phyloP scores from a whole-genome alignment of 768 basidiomycete genomes.

The Termitomyces sp. region DNA sequence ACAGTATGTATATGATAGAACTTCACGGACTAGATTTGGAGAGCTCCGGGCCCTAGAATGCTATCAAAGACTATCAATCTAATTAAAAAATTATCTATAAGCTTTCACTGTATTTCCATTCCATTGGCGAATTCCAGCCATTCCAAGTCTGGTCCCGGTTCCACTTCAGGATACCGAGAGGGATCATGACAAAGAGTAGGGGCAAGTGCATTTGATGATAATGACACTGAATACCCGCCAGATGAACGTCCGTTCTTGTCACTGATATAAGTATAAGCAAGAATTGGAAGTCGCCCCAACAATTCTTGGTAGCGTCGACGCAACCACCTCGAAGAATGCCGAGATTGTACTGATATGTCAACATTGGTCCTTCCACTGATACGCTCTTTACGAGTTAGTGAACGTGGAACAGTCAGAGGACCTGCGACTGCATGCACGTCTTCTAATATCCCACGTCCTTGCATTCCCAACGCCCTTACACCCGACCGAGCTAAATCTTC shows the following conservation, averaged over 20 bases:
- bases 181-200: constrained; percentile 18
- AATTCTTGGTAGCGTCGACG: constrained; percentile 56
- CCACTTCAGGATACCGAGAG: constrained; percentile 25
- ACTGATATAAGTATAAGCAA: constrained; percentile 30
- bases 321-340: constrained; percentile 45
- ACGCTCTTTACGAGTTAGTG: constrained; percentile 32
- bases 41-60: constrained; percentile 26
- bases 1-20: constrained; percentile 88
- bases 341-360: background rate
- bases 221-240: constrained; percentile 25
- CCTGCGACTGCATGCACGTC: constrained; percentile 46
- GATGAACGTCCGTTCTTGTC: constrained; percentile 7
- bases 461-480: constrained; percentile 37
- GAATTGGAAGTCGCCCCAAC: constrained; percentile 55
- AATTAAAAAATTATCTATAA: constrained; percentile 3
- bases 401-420: constrained; percentile 19
- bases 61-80: background rate
- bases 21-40: constrained; percentile 76
- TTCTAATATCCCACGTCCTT: constrained; percentile 38
- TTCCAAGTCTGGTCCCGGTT: constrained; percentile 22
- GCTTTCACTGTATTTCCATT: constrained; percentile 10
- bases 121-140: constrained; percentile 28
- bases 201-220: constrained; percentile 27
- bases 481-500: constrained; percentile 17
- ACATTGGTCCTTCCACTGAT: background rate